These are phyloP conservation scores for Gymnopus androsaceus DNA, from an alignment of 1,284 basidiomycete species.

Conservation along the genomic window DNA sequence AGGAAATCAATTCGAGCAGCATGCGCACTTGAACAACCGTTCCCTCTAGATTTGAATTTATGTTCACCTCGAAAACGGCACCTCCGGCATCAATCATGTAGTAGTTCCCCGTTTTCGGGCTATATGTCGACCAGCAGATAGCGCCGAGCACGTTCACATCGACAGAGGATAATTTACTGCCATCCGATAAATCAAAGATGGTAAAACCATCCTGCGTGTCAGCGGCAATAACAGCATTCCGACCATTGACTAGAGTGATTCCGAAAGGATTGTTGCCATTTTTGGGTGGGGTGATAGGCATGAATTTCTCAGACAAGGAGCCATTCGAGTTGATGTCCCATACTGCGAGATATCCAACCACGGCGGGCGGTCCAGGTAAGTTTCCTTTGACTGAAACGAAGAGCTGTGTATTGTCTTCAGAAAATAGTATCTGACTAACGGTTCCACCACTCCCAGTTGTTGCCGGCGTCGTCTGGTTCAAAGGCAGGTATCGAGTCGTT, in stretches of 20 bases:
- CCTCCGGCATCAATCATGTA: slow-evolving; percentile 10
- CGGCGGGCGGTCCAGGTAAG: slow-evolving; percentile 12
- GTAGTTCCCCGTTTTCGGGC: slow-evolving; percentile 7
- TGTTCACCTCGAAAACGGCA: background rate
- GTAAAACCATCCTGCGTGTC: slow-evolving; percentile 35
- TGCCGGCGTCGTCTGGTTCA: slow-evolving; percentile 47
- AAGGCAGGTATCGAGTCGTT: slow-evolving; percentile 39
- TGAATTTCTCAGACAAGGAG: slow-evolving; percentile 21
- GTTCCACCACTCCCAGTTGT: slow-evolving; percentile 39
- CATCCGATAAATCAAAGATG: slow-evolving; percentile 28
- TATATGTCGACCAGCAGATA: slow-evolving; percentile 7
- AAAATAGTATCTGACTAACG: slow-evolving; percentile 45
- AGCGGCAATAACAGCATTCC: slow-evolving; percentile 33
- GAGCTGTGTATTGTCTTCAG: slow-evolving; percentile 41
- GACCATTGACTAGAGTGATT: slow-evolving; percentile 32
- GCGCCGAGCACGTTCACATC: background rate
- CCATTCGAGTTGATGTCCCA: slow-evolving; percentile 32
- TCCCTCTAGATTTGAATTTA: slow-evolving; percentile 1
- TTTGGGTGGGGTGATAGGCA: slow-evolving; percentile 20
- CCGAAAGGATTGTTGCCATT: slow-evolving; percentile 34
- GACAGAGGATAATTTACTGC: background rate
- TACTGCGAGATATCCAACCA: slow-evolving; percentile 33
- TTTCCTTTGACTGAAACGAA: slow-evolving; percentile 47
- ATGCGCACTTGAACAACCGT: background rate
- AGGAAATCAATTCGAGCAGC: background rate